Base-by-base conservation (phyloP, 352 stramenopile species). In the Pythium sp. region DNA sequence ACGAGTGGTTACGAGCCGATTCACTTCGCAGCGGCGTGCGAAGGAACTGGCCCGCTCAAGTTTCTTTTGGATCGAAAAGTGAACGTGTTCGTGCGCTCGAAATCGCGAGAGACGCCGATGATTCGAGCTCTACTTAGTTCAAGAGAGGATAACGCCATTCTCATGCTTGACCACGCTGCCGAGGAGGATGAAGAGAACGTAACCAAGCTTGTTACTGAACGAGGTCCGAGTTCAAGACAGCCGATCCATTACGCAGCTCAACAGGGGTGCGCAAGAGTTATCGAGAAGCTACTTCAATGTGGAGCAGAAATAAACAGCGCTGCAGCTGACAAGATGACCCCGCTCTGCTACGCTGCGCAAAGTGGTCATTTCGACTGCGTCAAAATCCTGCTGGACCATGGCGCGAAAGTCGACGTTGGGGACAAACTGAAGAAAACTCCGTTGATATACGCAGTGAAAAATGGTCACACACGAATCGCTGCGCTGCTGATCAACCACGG, bases 351-450 rank as follows among this genome's bases (percentile, higher is more conserved):
- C 22, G 84, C 86, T 26, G 80, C 86, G 1, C 76, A 90, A 30
- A 59, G 69, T 14, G 86, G 86, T 3, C 81, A 90, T 58, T 56
- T 88, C 1, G 77, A 90, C 14, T 89, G 78, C 36, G 79, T 92
- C 2, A 67, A 79, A 7, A 30, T 84, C 1, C 66, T 94, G 11
- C 41, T 92, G 4, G 68, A 81, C 4, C 74, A 89, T 15, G 74
- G 71, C 2, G 84, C 83, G 3, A 87, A 87, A 5, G 75, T 93
- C 8, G 76, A 93, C 69, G 32, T 78, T 1, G 75, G 78, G 12
- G 78, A 94, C 68, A 94, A 94, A 54, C 74, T 91, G 14, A 89
- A 91, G 65, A 92, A 92, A 59, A 92, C 86, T 1, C 86, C 86
- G 28, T 71, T 94, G 5, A 89, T 94, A 9, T 75, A 85, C 28